A percentile compares a stretch with the other conserved stretches of the same genome.
Conservation (phyloP, 2,329 filamentous ascomycete genomes). For the Sporothrix inflata region DNA sequence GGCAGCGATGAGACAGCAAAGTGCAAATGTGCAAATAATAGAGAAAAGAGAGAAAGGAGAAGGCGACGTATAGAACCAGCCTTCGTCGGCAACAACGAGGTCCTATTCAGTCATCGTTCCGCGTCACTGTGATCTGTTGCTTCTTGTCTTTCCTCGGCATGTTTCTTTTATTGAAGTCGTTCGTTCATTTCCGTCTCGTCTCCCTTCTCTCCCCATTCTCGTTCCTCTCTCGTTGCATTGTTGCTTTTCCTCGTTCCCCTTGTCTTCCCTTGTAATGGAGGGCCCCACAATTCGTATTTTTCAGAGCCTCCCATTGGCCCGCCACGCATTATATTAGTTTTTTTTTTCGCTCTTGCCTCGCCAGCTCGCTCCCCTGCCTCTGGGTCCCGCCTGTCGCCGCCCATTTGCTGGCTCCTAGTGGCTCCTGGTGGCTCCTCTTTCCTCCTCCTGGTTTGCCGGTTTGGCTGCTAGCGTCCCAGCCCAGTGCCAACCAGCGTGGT, state of each 20-base stretch:
- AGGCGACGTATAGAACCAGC: neutral
- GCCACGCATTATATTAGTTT: constrained; percentile 17
- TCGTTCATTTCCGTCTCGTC: no score
- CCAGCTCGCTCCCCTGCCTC: neutral
- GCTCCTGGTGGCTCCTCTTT: neutral
- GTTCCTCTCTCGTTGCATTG: neutral
- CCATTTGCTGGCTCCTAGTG: constrained; percentile 26
- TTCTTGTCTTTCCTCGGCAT: neutral
- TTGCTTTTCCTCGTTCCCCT: no score
- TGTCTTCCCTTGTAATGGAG: neutral
- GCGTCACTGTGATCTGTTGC: no score
- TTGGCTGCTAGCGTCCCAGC: constrained; percentile 24
- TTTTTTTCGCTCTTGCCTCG: neutral
- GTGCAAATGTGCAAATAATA: neutral
- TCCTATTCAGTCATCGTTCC: no score
- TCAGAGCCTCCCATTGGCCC: constrained; percentile 16
- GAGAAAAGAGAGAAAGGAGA: neutral
- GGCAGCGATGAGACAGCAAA: neutral
- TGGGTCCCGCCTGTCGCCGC: constrained; percentile 2
- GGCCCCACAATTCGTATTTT: constrained; percentile 13
- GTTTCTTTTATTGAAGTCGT: neutral
- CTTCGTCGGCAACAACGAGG: no score
- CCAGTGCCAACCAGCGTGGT: constrained; percentile 23
- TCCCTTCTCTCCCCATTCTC: neutral
- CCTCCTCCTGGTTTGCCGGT: constrained; percentile 8